Evolutionary conservation across 352 stramenopile species (phyloP).

Genomic region (Chrysophaeum taylorii): DNA sequence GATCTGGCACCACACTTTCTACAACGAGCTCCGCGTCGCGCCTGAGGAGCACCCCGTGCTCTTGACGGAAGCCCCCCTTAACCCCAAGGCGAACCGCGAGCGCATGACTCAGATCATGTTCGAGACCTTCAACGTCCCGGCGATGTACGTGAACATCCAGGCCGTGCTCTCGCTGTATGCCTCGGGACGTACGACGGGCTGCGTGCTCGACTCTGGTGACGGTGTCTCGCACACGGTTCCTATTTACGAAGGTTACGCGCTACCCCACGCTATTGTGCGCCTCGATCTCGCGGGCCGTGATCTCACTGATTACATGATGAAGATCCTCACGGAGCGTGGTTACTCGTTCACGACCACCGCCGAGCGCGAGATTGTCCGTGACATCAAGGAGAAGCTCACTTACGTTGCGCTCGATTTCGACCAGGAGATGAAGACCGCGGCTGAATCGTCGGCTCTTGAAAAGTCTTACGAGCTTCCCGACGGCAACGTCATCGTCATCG

Average conservation of each 20-base stretch:
- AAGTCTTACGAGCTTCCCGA: constrained; percentile 92
- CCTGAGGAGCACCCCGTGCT: constrained; percentile 92
- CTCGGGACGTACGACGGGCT: constrained; percentile 62
- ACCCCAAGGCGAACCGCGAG: constrained; percentile 54
- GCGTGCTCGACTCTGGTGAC: constrained; percentile 74
- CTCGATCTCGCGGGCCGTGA: constrained; percentile 76
- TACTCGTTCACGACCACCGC: constrained; percentile 85
- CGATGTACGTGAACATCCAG: constrained; percentile 92
- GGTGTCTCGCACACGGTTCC: constrained; percentile 78
- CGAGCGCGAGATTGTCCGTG: constrained; percentile 85
- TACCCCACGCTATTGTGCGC: constrained; percentile 76
- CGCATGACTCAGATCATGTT: constrained; percentile 14
- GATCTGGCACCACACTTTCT: constrained; percentile 99
- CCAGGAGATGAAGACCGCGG: constrained; percentile 81
- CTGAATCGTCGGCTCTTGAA: constrained; percentile 71
- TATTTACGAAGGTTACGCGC: constrained; percentile 87
- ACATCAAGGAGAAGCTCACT: constrained; percentile 96
- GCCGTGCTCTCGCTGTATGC: constrained; percentile 69
- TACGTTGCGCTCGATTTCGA: constrained; percentile 89
- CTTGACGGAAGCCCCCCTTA: constrained; percentile 72
- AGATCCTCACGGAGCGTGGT: constrained; percentile 82
- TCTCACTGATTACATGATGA: constrained; percentile 88
- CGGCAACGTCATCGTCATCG: constrained; percentile 91
- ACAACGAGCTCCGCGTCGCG: constrained; percentile 84
- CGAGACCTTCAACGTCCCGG: constrained; percentile 91